Evolutionary conservation across 495 filamentous ascomycete genomes (phyloP).

Genomic region (Podospora australis): DNA sequence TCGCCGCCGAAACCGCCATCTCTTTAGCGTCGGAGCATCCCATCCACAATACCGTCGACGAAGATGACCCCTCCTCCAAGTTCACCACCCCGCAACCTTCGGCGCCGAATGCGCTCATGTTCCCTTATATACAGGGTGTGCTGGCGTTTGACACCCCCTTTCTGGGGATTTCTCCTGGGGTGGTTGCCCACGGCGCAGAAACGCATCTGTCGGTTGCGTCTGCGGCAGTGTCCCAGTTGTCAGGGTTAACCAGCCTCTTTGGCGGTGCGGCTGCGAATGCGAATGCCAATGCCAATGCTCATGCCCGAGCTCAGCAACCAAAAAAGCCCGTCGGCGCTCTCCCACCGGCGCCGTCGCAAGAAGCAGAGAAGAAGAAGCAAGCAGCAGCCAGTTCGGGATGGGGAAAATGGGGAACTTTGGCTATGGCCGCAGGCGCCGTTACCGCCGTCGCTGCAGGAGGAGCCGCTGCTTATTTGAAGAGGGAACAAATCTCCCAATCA

Average conservation of each 20-base stretch:
- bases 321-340: conserved; percentile 29
- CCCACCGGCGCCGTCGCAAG: conserved; percentile 18
- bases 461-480: conserved; percentile 77
- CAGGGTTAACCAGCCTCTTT: conserved; percentile 54
- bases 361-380: conserved; percentile 11
- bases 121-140: conserved; percentile 72
- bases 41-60: conserved; percentile 37
- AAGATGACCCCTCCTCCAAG: conserved; percentile 24
- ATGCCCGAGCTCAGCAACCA: conserved; percentile 17
- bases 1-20: conserved; percentile 81
- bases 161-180: conserved; percentile 80
- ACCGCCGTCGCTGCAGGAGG: conserved; percentile 79
- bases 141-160: conserved; percentile 95
- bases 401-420: conserved; percentile 72
- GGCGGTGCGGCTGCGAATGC: conserved; percentile 37
- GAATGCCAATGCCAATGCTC: conserved; percentile 25
- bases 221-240: conserved; percentile 60
- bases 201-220: conserved; percentile 70
- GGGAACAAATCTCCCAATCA: conserved; percentile 65
- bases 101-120: conserved; percentile 48
- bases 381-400: conserved; percentile 38
- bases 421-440: conserved; percentile 75
- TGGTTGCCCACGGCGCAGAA: conserved; percentile 85
- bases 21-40: conserved; percentile 61
- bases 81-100: conserved; percentile 20